Evolutionary conservation across 2,329 filamentous ascomycete species (phyloP), one percentile per base, ranked within the genome.

Genomic region (Pseudocercospora macadamiae): DNA sequence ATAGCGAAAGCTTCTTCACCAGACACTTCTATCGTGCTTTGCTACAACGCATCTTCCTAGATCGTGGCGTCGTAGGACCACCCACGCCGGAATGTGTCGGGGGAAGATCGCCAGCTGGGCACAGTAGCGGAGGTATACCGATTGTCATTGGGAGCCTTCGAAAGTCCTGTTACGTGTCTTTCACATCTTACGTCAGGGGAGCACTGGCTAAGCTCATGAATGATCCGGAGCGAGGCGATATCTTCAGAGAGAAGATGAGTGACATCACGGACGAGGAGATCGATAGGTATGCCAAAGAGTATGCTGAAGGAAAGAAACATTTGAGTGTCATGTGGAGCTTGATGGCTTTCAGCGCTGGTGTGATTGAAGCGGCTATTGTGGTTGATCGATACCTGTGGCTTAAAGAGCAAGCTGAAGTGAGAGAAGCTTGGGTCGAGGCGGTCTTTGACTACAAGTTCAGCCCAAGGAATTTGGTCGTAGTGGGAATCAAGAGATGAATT

Each of bases 281-380:
- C 48, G 79, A 82, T 8, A 74, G 67, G 12, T 99, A 97, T 72
- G 88, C 90, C 69, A 69, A 72, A 8, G 72, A 76, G 39, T 97
- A 89, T 74, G 73, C 74, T 26, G 80, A 81, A 36, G 81, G 88
- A 55, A 91, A 89, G 77, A 89, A 91, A 67, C 89, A 97, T 70
- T 77, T 99, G 36, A 91, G 89, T 70, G 83, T 96, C 6, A 85
- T 96, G 59, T 99, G 95, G 95, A 91, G 86, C 66, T 74, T 99
- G 68, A 99, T 99, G 93, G 93, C 95, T 1, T 97, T 96, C 69
- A 96, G 91, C 73, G 93, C 93, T 2, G 86, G 86, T 18, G 89
- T 96, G 3, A 87, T 96, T 2, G 95, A 99, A 79, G 91, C 91
- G 28, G 79, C 96, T 59, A 93, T 99, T 68, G 91, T 96, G 52